Conservation (phyloP, 768 basidiomycete genomes). For the Kwoniella mangroviensis region DNA sequence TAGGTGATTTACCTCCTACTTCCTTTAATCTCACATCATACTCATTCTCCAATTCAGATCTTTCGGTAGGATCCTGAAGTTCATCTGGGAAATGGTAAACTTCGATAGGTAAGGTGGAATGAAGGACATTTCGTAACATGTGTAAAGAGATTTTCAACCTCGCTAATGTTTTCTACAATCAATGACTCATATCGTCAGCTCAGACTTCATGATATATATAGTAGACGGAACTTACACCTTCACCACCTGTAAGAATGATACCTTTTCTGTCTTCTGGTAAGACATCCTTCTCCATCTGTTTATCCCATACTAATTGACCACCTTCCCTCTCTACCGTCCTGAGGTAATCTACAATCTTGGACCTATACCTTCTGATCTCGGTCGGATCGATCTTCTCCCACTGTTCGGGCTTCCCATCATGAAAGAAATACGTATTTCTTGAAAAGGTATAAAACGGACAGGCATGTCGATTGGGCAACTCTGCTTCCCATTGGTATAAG, state of each 20-base stretch:
- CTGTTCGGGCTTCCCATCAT: constrained; percentile 48
- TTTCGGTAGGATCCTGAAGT: constrained; percentile 42
- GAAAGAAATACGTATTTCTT: constrained; percentile 52
- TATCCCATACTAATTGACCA: constrained; percentile 45
- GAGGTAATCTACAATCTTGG: constrained; percentile 47
- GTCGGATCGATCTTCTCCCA: constrained; percentile 42
- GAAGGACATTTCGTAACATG: constrained; percentile 57
- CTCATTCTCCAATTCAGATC: constrained; percentile 42
- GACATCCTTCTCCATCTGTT: constrained; percentile 31
- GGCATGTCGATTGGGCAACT: constrained; percentile 38
- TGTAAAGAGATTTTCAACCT: constrained; percentile 56
- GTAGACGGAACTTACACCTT: constrained; percentile 40
- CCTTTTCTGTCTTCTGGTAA: constrained; percentile 36
- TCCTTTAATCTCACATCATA: constrained; percentile 53
- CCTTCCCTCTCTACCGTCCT: constrained; percentile 46
- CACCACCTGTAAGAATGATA: constrained; percentile 51
- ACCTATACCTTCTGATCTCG: constrained; percentile 48
- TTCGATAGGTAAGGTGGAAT: constrained; percentile 59
- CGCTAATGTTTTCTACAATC: constrained; percentile 50
- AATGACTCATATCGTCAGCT: constrained; percentile 13
- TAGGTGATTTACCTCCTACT: constrained; percentile 32
- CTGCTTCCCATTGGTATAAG: constrained; percentile 49
- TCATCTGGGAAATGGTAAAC: constrained; percentile 60
- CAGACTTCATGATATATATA: neutral
- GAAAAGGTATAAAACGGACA: constrained; percentile 53